These are phyloP conservation scores for Kentomonas sorsogonicus DNA, from an alignment of 208 protist genomes.

Conservation along the genomic window DNA sequence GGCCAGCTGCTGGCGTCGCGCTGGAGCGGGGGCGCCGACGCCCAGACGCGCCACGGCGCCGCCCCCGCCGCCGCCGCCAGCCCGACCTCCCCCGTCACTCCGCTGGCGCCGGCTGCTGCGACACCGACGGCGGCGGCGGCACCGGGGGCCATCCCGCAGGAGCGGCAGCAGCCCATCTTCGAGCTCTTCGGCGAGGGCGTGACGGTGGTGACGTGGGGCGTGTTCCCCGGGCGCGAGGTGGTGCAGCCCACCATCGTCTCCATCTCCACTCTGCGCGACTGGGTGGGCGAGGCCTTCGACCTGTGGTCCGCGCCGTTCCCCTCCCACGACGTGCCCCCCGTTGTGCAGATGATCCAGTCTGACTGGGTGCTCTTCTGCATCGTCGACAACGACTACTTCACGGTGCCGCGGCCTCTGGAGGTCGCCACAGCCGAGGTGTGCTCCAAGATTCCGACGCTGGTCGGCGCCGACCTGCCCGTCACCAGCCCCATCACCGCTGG, in stretches of 20 bases:
- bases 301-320: slow-evolving; percentile 37
- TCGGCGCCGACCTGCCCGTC: slow-evolving; percentile 6
- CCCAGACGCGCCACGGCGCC: background rate
- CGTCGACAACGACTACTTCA: slow-evolving; percentile 49
- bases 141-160: background rate
- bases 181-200: slow-evolving; percentile 29
- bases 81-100: background rate
- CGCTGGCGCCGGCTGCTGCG: background rate
- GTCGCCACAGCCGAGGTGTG: slow-evolving; percentile 32
- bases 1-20: slow-evolving; percentile 18
- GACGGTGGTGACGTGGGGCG: slow-evolving; percentile 64
- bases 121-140: background rate
- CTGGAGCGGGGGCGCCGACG: slow-evolving; percentile 15
- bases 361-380: slow-evolving; percentile 43
- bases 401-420: slow-evolving; percentile 27
- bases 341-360: slow-evolving; percentile 33
- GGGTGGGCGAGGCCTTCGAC: slow-evolving; percentile 55
- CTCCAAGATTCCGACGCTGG: slow-evolving; percentile 38
- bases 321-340: slow-evolving; percentile 26
- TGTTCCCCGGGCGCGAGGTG: slow-evolving; percentile 56
- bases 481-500: background rate
- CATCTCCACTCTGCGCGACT: slow-evolving; percentile 41
- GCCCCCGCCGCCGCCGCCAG: background rate
- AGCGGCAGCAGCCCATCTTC: slow-evolving; percentile 3
- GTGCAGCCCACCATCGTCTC: slow-evolving; percentile 72